Evolutionary conservation across 306 rosid species (phyloP).

Genomic region (Arachis hypogaea): DNA sequence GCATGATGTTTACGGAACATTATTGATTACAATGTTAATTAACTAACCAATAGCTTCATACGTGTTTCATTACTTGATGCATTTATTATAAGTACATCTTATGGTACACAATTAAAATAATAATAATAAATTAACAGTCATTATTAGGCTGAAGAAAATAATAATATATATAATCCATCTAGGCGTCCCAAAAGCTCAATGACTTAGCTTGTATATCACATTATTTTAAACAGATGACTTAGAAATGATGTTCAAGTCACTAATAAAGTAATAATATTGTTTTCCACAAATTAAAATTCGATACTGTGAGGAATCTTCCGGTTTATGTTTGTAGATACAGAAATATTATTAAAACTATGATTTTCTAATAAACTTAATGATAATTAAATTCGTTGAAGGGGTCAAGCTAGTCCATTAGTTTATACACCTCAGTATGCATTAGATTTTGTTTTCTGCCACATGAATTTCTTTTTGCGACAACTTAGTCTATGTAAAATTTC

Average conservation of each 20-base stretch:
- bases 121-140: too few relatives aligned
- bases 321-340: background rate
- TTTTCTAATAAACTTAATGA: background rate
- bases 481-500: background rate
- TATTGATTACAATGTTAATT: background rate
- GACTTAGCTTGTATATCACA: too few relatives aligned
- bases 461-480: background rate
- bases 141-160: too few relatives aligned
- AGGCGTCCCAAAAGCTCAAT: too few relatives aligned
- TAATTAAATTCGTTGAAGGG: conserved; percentile 8
- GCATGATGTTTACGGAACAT: conserved; percentile 31
- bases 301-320: background rate
- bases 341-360: background rate
- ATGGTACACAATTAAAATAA: too few relatives aligned
- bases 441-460: background rate
- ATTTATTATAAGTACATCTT: background rate
- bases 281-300: background rate
- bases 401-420: conserved; percentile 13
- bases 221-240: too few relatives aligned
- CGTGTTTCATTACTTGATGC: background rate
- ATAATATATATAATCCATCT: too few relatives aligned
- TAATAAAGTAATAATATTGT: too few relatives aligned
- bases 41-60: background rate
- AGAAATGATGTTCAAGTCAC: too few relatives aligned
- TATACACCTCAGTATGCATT: background rate